Conservation (phyloP, 2,329 filamentous ascomycete species). For the Cytospora piceicola region DNA sequence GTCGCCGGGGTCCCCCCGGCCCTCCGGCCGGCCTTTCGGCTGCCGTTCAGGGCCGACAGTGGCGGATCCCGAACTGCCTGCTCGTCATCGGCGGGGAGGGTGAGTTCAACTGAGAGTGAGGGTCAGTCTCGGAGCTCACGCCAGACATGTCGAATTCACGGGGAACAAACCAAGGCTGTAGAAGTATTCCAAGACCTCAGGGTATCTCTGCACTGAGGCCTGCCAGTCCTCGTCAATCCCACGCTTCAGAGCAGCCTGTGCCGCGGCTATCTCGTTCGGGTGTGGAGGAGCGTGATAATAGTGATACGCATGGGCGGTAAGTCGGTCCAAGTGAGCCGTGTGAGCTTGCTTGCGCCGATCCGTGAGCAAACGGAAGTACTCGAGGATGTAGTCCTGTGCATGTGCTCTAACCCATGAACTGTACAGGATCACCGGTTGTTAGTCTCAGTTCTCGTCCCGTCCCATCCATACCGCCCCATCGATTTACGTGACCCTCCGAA, state of each 20-base stretch:
- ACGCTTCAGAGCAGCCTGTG: slow-evolving; percentile 68
- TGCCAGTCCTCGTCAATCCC: slow-evolving; percentile 82
- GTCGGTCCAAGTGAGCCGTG: slow-evolving; percentile 57
- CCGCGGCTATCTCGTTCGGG: slow-evolving; percentile 65
- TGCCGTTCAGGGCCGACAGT: slow-evolving; percentile 55
- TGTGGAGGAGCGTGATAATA: slow-evolving; percentile 63
- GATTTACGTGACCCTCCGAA: background rate
- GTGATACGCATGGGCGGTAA: slow-evolving; percentile 59
- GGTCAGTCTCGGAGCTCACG: background rate
- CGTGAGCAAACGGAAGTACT: slow-evolving; percentile 65
- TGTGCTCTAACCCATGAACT: slow-evolving; percentile 68
- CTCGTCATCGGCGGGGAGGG: slow-evolving; percentile 66
- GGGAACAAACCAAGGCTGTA: slow-evolving; percentile 59
- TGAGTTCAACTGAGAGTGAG: slow-evolving; percentile 57
- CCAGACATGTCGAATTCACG: too few relatives aligned
- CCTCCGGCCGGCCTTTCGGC: slow-evolving; percentile 52
- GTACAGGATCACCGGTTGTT: slow-evolving; percentile 4
- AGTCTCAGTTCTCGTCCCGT: background rate
- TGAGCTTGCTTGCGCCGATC: slow-evolving; percentile 64
- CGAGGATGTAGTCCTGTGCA: slow-evolving; percentile 69
- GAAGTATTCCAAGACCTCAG: slow-evolving; percentile 81
- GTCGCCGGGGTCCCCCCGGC: slow-evolving; percentile 39
- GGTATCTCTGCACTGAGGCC: slow-evolving; percentile 73
- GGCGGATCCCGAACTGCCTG: slow-evolving; percentile 63
- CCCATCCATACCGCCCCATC: too few relatives aligned